A percentile compares a stretch with the other conserved stretches of the same genome.
Conservation (phyloP, 805 yeast genomes). For the Alloascoidea hylecoeti region DNA sequence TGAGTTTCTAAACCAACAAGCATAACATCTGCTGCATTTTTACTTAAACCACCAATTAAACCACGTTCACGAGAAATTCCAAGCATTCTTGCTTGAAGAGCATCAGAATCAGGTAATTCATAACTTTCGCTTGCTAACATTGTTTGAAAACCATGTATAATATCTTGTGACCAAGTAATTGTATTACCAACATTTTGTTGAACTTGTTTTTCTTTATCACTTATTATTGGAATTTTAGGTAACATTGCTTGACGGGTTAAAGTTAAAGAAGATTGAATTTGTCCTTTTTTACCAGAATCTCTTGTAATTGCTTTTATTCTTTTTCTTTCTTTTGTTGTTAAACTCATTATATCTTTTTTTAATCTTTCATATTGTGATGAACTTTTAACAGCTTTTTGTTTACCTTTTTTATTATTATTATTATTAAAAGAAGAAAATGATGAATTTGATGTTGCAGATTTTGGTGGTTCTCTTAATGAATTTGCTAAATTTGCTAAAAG, state of each 20-base stretch:
- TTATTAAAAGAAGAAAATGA: constrained; percentile 31
- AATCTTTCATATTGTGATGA: constrained; percentile 65
- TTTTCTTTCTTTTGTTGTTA: constrained; percentile 74
- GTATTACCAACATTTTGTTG: constrained; percentile 8
- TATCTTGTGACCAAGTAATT: constrained; percentile 84
- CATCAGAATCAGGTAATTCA: constrained; percentile 72
- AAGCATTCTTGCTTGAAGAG: constrained; percentile 50
- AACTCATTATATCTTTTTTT: constrained; percentile 74
- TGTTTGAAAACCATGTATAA: constrained; percentile 70
- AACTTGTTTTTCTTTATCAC: constrained; percentile 17
- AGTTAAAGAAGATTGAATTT: constrained; percentile 18
- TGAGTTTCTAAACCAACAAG: constrained; percentile 74
- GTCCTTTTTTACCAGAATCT: constrained; percentile 67
- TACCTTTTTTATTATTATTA: constrained; percentile 23
- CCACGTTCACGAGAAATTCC: constrained; percentile 89
- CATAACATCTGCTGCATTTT: constrained; percentile 66
- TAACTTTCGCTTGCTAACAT: constrained; percentile 66
- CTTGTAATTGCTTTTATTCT: constrained; percentile 72
- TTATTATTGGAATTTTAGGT: constrained; percentile 72
- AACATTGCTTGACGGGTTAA: constrained; percentile 35
- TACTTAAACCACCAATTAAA: constrained; percentile 62
- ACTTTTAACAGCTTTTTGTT: constrained; percentile 25
- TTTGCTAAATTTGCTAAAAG: constrained; percentile 74
- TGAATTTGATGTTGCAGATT: constrained; percentile 18
- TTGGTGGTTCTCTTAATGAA: constrained; percentile 62